These are phyloP conservation scores for Sporobolomyces roseus DNA, from an alignment of 768 basidiomycete genomes.

Conservation along the genomic window DNA sequence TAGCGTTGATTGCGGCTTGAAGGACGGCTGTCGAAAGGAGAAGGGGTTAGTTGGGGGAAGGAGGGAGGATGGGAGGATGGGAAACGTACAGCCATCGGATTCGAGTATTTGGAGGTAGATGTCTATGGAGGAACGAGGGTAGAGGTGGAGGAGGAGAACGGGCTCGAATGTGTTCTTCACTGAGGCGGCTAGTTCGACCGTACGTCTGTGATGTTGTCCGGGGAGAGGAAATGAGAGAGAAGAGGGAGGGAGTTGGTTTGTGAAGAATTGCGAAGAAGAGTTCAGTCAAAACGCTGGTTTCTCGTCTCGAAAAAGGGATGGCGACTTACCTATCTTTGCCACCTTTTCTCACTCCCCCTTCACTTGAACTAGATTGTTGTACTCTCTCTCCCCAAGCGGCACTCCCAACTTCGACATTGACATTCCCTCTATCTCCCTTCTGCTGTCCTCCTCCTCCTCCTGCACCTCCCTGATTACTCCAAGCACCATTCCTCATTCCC, in stretches of 20 bases:
- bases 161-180: conserved; percentile 95
- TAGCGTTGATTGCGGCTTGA: conserved; percentile 87
- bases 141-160: conserved; percentile 81
- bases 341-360: conserved; percentile 25
- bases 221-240: too few relatives aligned
- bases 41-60: background rate
- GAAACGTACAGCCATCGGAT: conserved; percentile 67
- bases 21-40: conserved; percentile 58
- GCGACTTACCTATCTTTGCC: conserved; percentile 40
- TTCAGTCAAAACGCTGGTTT: too few relatives aligned
- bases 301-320: too few relatives aligned
- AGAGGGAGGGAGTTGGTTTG: too few relatives aligned
- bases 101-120: conserved; percentile 88
- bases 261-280: too few relatives aligned
- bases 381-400: conserved; percentile 76
- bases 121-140: conserved; percentile 91
- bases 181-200: conserved; percentile 68
- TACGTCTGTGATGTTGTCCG: too few relatives aligned
- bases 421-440: conserved; percentile 76
- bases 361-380: conserved; percentile 47
- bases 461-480: background rate
- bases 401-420: conserved; percentile 83
- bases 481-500: conserved; percentile 60
- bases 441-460: conserved; percentile 18
- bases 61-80: background rate